Conservation (phyloP, 495 filamentous ascomycete genomes). For the Xylaria nigripes region DNA sequence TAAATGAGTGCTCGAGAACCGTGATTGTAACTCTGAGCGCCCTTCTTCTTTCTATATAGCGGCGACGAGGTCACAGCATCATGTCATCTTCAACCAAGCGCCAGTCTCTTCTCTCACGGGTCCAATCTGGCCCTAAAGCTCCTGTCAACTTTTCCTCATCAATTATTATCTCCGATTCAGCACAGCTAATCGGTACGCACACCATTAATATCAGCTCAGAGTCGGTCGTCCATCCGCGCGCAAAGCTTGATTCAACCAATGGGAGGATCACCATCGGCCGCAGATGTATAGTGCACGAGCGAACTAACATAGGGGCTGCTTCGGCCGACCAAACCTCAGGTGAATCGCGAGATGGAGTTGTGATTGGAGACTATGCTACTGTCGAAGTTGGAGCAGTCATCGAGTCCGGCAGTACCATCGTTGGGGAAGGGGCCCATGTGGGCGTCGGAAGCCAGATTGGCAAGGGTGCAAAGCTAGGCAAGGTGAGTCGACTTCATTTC, state of each 20-base stretch:
- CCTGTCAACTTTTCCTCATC: constrained; percentile 62
- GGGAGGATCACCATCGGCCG: constrained; percentile 67
- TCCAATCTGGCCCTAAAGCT: constrained; percentile 46
- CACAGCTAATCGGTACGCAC: constrained; percentile 61
- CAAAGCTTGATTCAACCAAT: constrained; percentile 55
- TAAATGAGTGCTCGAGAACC: not conserved
- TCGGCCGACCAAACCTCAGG: constrained; percentile 28
- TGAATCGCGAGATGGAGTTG: constrained; percentile 31
- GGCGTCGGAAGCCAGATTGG: constrained; percentile 55
- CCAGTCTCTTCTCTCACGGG: constrained; percentile 41
- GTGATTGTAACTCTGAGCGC: constrained; percentile 1
- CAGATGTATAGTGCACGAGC: constrained; percentile 69
- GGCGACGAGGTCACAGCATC: not conserved
- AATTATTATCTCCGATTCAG: constrained; percentile 68
- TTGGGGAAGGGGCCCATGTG: constrained; percentile 56
- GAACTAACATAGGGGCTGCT: constrained; percentile 48
- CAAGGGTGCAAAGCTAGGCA: constrained; percentile 55
- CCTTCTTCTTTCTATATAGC: not conserved
- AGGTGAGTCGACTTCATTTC: constrained; percentile 38
- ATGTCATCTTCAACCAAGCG: constrained; percentile 40
- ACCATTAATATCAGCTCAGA: constrained; percentile 61
- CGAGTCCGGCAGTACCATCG: constrained; percentile 47
- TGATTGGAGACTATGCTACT: constrained; percentile 49
- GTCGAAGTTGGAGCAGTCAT: constrained; percentile 55
- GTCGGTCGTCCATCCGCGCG: constrained; percentile 76